Conservation (phyloP, 83 land plant genomes). For the Picea engelmannii region DNA sequence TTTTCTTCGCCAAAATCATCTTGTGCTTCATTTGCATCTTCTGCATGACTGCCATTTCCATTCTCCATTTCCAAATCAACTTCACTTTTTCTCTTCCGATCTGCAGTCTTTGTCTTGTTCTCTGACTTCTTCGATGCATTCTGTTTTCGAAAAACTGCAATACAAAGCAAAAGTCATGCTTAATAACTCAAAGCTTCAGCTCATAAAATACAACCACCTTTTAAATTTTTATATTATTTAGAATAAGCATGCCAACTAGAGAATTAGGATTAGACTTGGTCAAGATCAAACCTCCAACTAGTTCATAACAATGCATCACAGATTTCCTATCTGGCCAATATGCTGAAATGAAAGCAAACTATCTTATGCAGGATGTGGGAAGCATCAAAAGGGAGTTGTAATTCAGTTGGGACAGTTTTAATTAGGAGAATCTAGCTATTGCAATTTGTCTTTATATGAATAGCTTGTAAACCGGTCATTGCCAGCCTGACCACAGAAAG, state of each 20-base stretch:
- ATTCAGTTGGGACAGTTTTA: too few species aligned
- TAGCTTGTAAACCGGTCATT: background rate
- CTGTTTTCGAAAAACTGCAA: background rate
- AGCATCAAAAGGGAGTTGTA: background rate
- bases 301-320: background rate
- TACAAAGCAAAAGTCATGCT: background rate
- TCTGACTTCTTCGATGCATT: conserved; percentile 10
- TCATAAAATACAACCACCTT: background rate
- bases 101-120: background rate
- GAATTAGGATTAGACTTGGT: background rate
- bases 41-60: conserved; percentile 15
- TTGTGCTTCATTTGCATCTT: background rate
- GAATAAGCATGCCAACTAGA: background rate
- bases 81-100: conserved; percentile 2
- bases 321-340: background rate
- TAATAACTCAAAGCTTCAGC: background rate
- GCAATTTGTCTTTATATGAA: background rate
- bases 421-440: background rate
- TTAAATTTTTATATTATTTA: background rate
- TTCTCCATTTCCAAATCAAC: conserved; percentile 17
- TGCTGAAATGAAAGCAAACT: background rate
- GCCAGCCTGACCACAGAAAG: background rate
- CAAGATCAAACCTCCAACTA: background rate
- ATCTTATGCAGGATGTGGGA: background rate
- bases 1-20: conserved; percentile 4